phyloP scores from a whole-genome alignment of 2,329 filamentous ascomycete species.

The Drechslerella stenobrocha region DNA sequence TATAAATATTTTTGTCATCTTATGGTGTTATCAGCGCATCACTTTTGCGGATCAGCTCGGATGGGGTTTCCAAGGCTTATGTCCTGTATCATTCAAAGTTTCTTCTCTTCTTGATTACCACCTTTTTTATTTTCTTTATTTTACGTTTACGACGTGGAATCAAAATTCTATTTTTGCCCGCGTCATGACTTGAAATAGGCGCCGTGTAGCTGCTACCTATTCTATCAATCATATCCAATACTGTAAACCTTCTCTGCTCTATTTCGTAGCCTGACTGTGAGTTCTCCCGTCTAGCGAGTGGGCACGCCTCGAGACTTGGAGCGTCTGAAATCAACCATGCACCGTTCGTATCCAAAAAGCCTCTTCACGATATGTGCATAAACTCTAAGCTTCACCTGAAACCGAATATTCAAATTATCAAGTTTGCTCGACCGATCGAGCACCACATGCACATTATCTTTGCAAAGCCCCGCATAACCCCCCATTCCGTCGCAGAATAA shows the following conservation, averaged over 20 bases:
- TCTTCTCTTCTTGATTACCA: slow-evolving; percentile 2
- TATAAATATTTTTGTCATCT: slow-evolving; percentile 26
- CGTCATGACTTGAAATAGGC: not conserved
- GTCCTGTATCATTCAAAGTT: slow-evolving; percentile 5
- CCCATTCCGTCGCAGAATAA: too few species aligned
- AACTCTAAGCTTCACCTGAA: too few species aligned
- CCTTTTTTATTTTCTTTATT: too few species aligned
- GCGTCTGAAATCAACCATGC: too few species aligned
- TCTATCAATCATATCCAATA: not conserved
- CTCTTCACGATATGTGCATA: too few species aligned
- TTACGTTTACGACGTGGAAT: too few species aligned
- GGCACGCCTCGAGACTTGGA: not conserved
- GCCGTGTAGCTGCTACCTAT: not conserved
- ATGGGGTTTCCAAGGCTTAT: not conserved
- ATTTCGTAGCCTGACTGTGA: not conserved
- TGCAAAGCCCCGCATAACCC: too few species aligned
- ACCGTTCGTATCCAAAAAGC: too few species aligned
- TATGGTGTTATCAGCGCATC: slow-evolving; percentile 48
- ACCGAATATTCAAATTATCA: too few species aligned
- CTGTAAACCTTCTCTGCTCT: not conserved
- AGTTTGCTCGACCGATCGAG: too few species aligned
- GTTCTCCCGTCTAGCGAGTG: not conserved
- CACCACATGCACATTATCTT: too few species aligned
- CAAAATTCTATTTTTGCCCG: not conserved
- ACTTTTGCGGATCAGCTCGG: slow-evolving; percentile 16